A percentile compares a stretch with the other conserved stretches of the same genome.
phyloP scores from a whole-genome alignment of 2,329 filamentous ascomycete species.

The Coccinonectria pachysandricola region DNA sequence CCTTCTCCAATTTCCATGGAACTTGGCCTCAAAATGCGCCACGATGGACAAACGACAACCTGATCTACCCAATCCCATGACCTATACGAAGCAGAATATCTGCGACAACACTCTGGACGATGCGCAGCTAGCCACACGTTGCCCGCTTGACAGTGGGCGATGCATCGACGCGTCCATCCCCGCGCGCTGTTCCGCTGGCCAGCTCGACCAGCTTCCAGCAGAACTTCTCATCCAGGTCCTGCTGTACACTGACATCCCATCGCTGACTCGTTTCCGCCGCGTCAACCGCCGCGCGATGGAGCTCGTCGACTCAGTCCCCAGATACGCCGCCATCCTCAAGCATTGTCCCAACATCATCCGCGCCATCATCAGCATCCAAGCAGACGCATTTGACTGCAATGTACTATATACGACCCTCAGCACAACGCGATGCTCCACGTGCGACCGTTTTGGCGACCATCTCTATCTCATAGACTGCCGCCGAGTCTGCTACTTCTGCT shows the following conservation, averaged over 20 bases:
- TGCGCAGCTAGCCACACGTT: constrained; percentile 8
- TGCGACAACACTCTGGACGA: too few species aligned
- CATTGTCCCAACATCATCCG: constrained; percentile 23
- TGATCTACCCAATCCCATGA: too few species aligned
- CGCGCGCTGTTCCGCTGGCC: constrained; percentile 10
- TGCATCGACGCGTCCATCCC: constrained; percentile 1
- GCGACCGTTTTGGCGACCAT: constrained; percentile 27
- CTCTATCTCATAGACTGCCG: constrained; percentile 28
- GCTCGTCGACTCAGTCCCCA: constrained; percentile 25
- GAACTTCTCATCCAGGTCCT: constrained; percentile 22
- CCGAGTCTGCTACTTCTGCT: constrained; percentile 30
- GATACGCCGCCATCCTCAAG: constrained; percentile 22
- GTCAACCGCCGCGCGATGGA: constrained; percentile 25
- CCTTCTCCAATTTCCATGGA: too few species aligned
- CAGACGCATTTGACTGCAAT: constrained; percentile 20
- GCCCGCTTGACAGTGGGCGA: constrained; percentile 19
- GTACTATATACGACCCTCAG: constrained; percentile 24
- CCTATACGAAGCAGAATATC: too few species aligned
- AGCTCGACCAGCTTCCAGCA: constrained; percentile 20
- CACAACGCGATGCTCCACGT: constrained; percentile 23
- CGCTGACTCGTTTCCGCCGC: constrained; percentile 25
- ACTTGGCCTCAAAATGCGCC: too few species aligned
- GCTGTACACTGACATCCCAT: constrained; percentile 21
- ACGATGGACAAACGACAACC: too few species aligned
- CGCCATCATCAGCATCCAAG: constrained; percentile 24